Evolutionary conservation across 768 basidiomycete species (phyloP), one percentile per base, ranked within the genome.

Genomic region (Mycena capillaripes): DNA sequence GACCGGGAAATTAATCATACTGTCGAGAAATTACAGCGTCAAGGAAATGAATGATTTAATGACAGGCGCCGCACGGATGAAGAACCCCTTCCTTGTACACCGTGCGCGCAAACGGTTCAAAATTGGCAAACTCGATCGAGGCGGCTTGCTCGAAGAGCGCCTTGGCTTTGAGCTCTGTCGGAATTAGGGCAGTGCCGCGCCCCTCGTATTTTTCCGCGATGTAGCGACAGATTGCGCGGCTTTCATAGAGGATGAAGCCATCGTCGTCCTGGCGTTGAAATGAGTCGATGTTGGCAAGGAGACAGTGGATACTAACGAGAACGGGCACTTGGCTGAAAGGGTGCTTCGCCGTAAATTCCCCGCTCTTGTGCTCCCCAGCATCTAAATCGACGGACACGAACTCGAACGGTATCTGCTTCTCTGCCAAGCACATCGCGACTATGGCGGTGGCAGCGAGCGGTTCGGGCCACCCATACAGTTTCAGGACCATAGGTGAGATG

Each of bases 371-470:
- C 73, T 86, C 84, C 19, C 78, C 75, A 56, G 81, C 82, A 14
- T 46, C 0, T 23, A 86, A 52, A 71, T 86, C 75, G 68, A 89
- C 56, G 19, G 23, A 23, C n/a, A 84, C 72, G 53, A 89, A 38
- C 71, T 87, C 85, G 76, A 86, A 90, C 0, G 86, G 84, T 16
- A 91, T 79, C 1, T 82, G 66, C 73, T 86, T 86, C 77, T 91
- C 89, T 59, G 82, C 80, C 61, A 84, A 81, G 19, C 87, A 72
- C 58, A 81, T 63, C 3, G 81, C 85, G 19, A 89, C 89, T 42
- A 61, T 19, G 86, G 82, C 21, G 79, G 80, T 11, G 86, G 85
- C 79, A 81, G 86, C 23, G 87, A 86, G 5, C n/a, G 90, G 89
- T 4, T 25, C n/a, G 0, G 79, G 50, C n/a, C 69, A 75, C 16